Base-by-base conservation (phyloP, 2,329 filamentous ascomycete genomes). In the Aphanocladium album region DNA sequence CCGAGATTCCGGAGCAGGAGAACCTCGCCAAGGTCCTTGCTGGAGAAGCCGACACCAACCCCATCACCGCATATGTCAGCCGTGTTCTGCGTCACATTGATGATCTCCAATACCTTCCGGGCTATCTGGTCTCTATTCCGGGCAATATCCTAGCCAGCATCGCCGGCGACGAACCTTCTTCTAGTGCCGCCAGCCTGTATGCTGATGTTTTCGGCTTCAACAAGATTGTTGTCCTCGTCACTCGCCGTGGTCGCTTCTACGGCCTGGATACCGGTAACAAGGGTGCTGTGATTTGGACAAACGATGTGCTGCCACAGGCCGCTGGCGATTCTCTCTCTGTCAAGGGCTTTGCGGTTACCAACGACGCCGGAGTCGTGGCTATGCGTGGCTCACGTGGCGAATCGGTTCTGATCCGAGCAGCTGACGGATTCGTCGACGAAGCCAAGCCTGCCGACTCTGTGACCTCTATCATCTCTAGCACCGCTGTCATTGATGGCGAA, bases 181-280 rank as follows among this genome's bases (percentile, higher is more conserved):
- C 70, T 14, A 74, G 75, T 23, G 71, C 72, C 21, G 73, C 77
- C 30, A 79, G 79, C 7, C 77, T 88, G n/a, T 76, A 79, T 19
- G 81, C 86, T 17, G 89, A 95, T 68, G 85, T 81, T 43, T 98
- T 98, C 72, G 93, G 93, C 5, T 93, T 97, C 74, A 88, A 90
- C 72, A 96, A 96, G 74, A 78, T 93, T 35, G 83, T 93, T 6
- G 80, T 97, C 61, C 79, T 96, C 55, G 92, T 89, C 6, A 96
- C 93, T 2, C 82, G 85, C 59, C 87, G 86, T 60, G 93, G 93
- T 16, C 87, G 89, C 65, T 76, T 98, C 19, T 89, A 93, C 65
- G 91, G 88, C 3, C 78, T 99, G 21, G 88, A 96, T 72, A 85
- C 88, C 37, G 90, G 87, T 25, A 87, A 87, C 62, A 81, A 88